These are phyloP conservation scores for Amphicarpaea edgeworthii DNA, from an alignment of 306 rosid genomes.

Conservation along the genomic window DNA sequence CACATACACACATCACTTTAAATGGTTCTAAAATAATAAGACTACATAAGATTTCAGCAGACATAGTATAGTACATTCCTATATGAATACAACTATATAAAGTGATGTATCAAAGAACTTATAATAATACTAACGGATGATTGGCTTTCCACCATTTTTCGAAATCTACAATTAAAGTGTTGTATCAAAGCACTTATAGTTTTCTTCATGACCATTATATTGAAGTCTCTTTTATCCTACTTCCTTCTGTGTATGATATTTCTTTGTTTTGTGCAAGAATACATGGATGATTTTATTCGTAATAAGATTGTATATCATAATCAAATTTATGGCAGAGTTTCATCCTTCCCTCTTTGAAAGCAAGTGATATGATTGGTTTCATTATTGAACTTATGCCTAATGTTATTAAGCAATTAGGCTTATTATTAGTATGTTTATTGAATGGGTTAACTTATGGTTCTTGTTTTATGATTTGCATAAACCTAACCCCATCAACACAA, in stretches of 20 bases:
- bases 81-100: no score
- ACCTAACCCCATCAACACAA: no score
- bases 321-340: conserved; percentile 22
- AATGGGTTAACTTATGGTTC: background rate
- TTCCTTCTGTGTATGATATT: conserved; percentile 5
- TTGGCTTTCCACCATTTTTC: no score
- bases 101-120: no score
- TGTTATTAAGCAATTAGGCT: conserved; percentile 9
- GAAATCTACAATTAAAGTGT: no score
- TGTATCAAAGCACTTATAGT: conserved; percentile 45
- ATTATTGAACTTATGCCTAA: conserved; percentile 5
- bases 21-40: no score
- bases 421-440: conserved; percentile 5
- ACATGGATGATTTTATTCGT: conserved; percentile 1
- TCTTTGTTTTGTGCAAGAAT: conserved; percentile 20
- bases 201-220: conserved; percentile 20
- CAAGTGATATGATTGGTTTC: conserved; percentile 6
- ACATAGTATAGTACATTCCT: no score
- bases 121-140: no score
- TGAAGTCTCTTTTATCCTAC: background rate
- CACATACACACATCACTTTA: no score
- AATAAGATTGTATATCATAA: background rate
- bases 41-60: no score
- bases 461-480: conserved; percentile 31
- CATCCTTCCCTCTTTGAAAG: conserved; percentile 23